These are phyloP conservation scores for Fusarium gaditjirri DNA, from an alignment of 2,329 filamentous ascomycete genomes.

Conservation along the genomic window DNA sequence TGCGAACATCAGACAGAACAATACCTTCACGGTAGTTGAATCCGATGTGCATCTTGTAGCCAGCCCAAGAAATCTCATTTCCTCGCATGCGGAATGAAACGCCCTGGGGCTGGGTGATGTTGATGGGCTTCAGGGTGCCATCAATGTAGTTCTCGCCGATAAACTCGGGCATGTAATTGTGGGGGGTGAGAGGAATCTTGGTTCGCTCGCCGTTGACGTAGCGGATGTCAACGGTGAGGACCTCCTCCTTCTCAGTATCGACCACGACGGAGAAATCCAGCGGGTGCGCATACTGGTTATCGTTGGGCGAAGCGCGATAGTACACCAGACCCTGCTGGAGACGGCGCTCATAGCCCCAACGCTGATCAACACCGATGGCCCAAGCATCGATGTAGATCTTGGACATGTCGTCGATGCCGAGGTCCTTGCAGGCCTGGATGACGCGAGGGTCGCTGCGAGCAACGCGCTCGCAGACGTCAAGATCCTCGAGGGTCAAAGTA, in stretches of 20 bases:
- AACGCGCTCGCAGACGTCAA: conserved; percentile 78
- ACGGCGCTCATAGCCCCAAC: conserved; percentile 76
- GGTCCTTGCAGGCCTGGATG: conserved; percentile 78
- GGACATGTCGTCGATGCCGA: conserved; percentile 83
- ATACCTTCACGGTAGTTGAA: conserved; percentile 79
- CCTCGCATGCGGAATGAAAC: conserved; percentile 59
- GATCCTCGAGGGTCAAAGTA: conserved; percentile 79
- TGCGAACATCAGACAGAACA: conserved; percentile 75
- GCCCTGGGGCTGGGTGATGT: conserved; percentile 54
- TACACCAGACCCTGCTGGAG: conserved; percentile 87
- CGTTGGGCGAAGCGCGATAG: conserved; percentile 77
- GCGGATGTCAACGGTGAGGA: conserved; percentile 57
- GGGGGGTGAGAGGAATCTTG: conserved; percentile 53
- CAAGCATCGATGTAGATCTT: conserved; percentile 87
- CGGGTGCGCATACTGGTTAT: conserved; percentile 71
- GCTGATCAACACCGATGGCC: conserved; percentile 85
- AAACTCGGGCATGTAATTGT: conserved; percentile 53
- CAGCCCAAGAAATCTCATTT: conserved; percentile 66
- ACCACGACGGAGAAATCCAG: conserved; percentile 59
- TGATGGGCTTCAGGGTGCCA: conserved; percentile 51
- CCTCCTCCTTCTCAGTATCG: conserved; percentile 60
- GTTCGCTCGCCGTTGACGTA: conserved; percentile 60
- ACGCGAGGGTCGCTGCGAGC: conserved; percentile 76
- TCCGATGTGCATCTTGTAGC: conserved; percentile 76
- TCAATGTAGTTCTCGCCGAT: conserved; percentile 50